Base-by-base conservation (phyloP, 257 asterid species). In the Przewalskia tangutica region DNA sequence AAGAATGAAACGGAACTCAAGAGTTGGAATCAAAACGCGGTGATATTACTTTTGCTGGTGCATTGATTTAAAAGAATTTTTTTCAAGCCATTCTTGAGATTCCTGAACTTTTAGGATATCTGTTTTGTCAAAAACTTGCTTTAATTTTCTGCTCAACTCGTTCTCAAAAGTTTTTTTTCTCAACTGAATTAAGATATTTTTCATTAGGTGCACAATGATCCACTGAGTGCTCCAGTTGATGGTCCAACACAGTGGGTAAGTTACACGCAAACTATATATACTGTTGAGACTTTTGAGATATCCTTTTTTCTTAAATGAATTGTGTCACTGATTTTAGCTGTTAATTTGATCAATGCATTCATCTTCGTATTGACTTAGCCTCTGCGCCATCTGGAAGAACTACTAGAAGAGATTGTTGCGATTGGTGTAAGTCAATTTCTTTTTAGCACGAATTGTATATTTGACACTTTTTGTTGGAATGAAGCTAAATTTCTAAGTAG, bases 191-290 rank as follows among this genome's bases (percentile, higher is more conserved):
- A 12, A 50, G 14, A 27, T 6, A 3, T 75, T 23, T 75, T 75
- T 14, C 27, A 23, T 42, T 82, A 95, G 99, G 98, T 95, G 87
- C 99, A 95, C 83, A 92, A 94, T 87, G 90, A 92, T 84, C 98
- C 98, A 5, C 82, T 90, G 88, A 90, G 86, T 54, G 99, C 99
- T 86, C 98, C 97, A 34, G 99, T 95, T 77, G 99, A 95, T 91
- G 99, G 98, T 82, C 98, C 98, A 85, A 95, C 99, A 82, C 99
- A 94, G 83, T 95, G 98, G 98, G 99, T 95, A 84, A 88, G 90
- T 82, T 82, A 79, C 27, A 51, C 40, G n/a, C 46, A 50, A 75
- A 75, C 46, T 20, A 50, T 14, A 27, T 23, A 1, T 13, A 23
- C 2, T 75, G 80, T 75, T 75, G 46, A 8, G 80, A 50, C 8